Base-by-base conservation (phyloP, 768 basidiomycete species). In the Scleroderma citrinum region DNA sequence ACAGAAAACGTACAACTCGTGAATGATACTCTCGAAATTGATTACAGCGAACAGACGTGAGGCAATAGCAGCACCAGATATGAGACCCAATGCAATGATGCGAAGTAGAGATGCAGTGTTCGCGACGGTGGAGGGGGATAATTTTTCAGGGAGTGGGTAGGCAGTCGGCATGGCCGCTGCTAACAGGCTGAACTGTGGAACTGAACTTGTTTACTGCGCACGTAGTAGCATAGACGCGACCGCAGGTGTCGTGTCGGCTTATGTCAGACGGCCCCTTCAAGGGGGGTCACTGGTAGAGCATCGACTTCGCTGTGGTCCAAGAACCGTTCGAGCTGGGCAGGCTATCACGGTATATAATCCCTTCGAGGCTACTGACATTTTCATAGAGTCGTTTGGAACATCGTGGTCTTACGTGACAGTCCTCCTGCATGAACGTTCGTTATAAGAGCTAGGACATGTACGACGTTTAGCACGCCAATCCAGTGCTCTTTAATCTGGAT, bases 1-100 rank as follows among this genome's bases (percentile, higher is more conserved):
- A 46, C 20, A 40, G 16, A 41, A 43, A 0, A 79, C 92, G 59
- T 56, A 96, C 93, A 97, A 98, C 76, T 98, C 96, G 69, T 98
- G 95, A 60, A 99, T 98, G 60, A 99, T 92, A 77, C 92, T 95
- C 74, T 99, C 96, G 66, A 96, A 97, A 59, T 97, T 91, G 54
- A 98, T 74, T 60, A 99, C 96, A 55, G 96, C 95, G 63, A 99
- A 99, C 61, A 97, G 76, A 67, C 96, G 84, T 51, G 93, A 95
- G 30, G 94, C 86, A 61, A 97, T 88, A 20, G 96, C 94, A 60
- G 94, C 92, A 57, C 80, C 92, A 48, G 92, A 92, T 60, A 98
- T 97, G 63, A 95, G 76, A 14, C 80, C 76, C 49, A 99, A 85
- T 20, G 94, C 87, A 56, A 96, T 77, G 55, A 95, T 92, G 56